phyloP scores from a whole-genome alignment of 2,329 filamentous ascomycete genomes.

The Ustulina deusta region DNA sequence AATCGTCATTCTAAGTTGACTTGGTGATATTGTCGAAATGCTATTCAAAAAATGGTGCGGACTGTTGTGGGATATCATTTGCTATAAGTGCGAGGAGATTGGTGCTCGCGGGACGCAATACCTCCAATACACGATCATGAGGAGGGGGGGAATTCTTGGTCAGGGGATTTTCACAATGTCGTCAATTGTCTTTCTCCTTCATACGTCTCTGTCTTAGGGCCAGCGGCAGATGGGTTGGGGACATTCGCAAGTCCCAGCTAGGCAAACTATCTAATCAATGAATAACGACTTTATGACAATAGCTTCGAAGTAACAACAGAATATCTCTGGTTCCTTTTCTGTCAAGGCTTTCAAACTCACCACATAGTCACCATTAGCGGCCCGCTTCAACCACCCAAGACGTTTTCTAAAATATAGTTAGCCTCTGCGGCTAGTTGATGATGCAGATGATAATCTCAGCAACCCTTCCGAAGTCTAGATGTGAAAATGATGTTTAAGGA shows the following conservation, averaged over 20 bases:
- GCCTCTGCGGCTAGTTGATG: not conserved
- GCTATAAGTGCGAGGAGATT: not conserved
- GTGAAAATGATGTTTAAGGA: too few relatives aligned
- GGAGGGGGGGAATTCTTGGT: not conserved
- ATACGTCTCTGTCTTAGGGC: not conserved
- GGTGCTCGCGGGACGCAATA: not conserved
- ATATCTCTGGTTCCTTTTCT: not conserved
- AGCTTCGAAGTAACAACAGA: not conserved
- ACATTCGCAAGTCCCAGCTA: not conserved
- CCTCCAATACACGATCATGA: not conserved
- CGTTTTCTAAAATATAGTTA: not conserved
- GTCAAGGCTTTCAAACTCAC: not conserved
- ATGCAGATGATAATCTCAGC: too few relatives aligned
- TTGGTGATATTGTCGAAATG: not conserved
- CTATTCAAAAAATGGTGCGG: not conserved
- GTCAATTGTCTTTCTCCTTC: not conserved
- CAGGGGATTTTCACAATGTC: not conserved
- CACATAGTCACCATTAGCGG: not conserved
- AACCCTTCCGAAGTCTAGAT: too few relatives aligned
- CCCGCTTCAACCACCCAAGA: too few relatives aligned
- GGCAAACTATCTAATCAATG: not conserved
- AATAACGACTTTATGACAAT: not conserved
- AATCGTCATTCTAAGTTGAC: not conserved
- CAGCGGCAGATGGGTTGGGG: not conserved
- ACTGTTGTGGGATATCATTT: not conserved